A percentile compares a stretch with the other conserved stretches of the same genome.
Conservation (phyloP, 1,139 yeast genomes). For the Meyerozyma smithsonii region DNA sequence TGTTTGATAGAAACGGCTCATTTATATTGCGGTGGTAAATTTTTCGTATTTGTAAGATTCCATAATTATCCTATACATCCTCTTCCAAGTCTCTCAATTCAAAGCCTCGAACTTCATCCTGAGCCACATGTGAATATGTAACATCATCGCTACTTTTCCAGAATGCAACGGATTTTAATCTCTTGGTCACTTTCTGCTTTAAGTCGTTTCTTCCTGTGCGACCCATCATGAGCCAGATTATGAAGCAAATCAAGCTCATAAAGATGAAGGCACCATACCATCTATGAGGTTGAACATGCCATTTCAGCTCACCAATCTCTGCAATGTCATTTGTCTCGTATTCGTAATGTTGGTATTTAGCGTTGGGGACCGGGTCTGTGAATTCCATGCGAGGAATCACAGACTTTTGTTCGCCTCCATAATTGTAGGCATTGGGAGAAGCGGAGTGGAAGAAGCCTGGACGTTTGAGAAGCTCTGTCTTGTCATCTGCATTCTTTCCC, state of each 20-base stretch:
- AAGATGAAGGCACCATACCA: slow-evolving; percentile 53
- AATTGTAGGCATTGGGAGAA: slow-evolving; percentile 40
- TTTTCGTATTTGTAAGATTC: neutral
- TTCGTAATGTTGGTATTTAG: slow-evolving; percentile 22
- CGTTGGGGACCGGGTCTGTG: slow-evolving; percentile 18
- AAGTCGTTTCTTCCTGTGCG: slow-evolving; percentile 14
- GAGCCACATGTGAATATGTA: neutral
- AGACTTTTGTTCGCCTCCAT: slow-evolving; percentile 51
- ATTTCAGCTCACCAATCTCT: slow-evolving; percentile 27
- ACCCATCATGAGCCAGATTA: slow-evolving; percentile 49
- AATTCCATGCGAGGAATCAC: slow-evolving; percentile 43
- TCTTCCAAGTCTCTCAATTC: neutral
- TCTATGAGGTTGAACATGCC: slow-evolving; percentile 37
- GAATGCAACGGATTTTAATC: neutral
- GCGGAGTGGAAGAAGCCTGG: slow-evolving; percentile 49
- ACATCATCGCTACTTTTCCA: neutral
- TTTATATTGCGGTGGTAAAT: neutral
- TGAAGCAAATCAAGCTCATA: slow-evolving; percentile 33
- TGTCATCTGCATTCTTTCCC: slow-evolving; percentile 18
- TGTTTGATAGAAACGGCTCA: neutral
- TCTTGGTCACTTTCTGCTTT: neutral
- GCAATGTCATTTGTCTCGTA: slow-evolving; percentile 28
- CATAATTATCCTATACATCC: neutral
- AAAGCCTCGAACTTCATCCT: neutral
- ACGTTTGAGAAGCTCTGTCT: slow-evolving; percentile 4